Percentiles rank a stretch among this genome's conserved stretches.
These are phyloP conservation scores for Arctostaphylos glauca DNA, from an alignment of 148 eudicot species.

Conservation along the genomic window DNA sequence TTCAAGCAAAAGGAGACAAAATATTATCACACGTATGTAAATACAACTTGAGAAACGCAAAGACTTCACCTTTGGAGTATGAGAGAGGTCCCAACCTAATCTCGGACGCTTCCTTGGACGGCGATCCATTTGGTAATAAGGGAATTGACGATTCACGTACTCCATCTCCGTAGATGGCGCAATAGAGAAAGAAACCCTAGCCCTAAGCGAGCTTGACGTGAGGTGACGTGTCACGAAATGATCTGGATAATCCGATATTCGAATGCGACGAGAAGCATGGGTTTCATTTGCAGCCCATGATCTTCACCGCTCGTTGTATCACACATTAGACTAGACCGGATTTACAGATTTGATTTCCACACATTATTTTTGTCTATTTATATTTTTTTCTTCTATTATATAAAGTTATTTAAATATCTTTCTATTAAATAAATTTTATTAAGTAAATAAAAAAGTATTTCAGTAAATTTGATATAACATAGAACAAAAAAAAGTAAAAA, in stretches of 20 bases:
- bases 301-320: not conserved
- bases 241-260: not conserved
- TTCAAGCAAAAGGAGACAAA: too few relatives aligned
- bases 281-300: not conserved
- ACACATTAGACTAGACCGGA: not conserved
- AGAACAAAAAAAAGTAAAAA: too few relatives aligned
- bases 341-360: too few relatives aligned
- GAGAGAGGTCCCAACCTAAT: conserved; percentile 49
- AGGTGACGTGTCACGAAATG: not conserved
- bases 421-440: too few relatives aligned
- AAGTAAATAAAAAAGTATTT: too few relatives aligned
- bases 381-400: too few relatives aligned
- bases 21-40: not conserved
- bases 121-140: conserved; percentile 51
- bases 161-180: conserved; percentile 39
- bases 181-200: conserved; percentile 11
- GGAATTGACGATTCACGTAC: conserved; percentile 35
- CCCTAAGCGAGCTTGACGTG: conserved; percentile 4
- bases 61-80: conserved; percentile 45
- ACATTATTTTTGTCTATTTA: too few relatives aligned
- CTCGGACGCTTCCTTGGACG: conserved; percentile 63
- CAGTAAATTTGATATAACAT: too few relatives aligned
- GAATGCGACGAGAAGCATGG: not conserved
- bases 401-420: too few relatives aligned
- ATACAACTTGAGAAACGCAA: not conserved